Evolutionary conservation across 305 asterid genomes (phyloP).

Genomic region (Fraxinus velutina): DNA sequence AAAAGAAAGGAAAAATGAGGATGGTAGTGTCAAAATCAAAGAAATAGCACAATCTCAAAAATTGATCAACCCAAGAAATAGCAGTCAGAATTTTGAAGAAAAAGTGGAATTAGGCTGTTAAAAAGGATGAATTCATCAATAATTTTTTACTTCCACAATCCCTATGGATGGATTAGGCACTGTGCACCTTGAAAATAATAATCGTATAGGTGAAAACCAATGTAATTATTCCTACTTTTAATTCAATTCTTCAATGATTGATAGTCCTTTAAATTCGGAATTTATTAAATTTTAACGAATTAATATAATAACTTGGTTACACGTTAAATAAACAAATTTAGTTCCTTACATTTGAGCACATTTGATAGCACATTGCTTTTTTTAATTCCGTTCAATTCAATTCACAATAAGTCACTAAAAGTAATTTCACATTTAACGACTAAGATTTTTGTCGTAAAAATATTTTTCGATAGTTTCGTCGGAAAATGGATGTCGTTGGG

Average conservation of each 20-base stretch:
- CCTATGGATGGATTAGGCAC: background rate
- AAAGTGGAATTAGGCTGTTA: background rate
- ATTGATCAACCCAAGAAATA: background rate
- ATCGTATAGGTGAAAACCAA: background rate
- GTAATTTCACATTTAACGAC: too few relatives aligned
- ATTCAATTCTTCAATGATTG: background rate
- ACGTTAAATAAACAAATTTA: too few relatives aligned
- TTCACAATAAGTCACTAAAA: too few relatives aligned
- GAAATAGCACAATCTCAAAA: background rate
- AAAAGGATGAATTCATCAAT: background rate
- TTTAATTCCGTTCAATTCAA: too few relatives aligned
- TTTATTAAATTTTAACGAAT: too few relatives aligned
- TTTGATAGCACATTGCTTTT: too few relatives aligned
- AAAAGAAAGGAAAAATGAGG: background rate
- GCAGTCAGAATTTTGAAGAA: background rate
- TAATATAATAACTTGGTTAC: background rate
- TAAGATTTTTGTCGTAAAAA: too few relatives aligned
- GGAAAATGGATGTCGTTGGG: too few relatives aligned
- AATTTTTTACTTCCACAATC: background rate
- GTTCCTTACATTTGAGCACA: too few relatives aligned
- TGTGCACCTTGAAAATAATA: too few relatives aligned
- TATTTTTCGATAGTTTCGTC: too few relatives aligned
- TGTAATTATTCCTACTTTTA: background rate
- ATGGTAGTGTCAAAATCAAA: background rate
- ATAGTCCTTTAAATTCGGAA: background rate